phyloP scores from a whole-genome alignment of 352 stramenopile species.

The Phytophthora palmivora region DNA sequence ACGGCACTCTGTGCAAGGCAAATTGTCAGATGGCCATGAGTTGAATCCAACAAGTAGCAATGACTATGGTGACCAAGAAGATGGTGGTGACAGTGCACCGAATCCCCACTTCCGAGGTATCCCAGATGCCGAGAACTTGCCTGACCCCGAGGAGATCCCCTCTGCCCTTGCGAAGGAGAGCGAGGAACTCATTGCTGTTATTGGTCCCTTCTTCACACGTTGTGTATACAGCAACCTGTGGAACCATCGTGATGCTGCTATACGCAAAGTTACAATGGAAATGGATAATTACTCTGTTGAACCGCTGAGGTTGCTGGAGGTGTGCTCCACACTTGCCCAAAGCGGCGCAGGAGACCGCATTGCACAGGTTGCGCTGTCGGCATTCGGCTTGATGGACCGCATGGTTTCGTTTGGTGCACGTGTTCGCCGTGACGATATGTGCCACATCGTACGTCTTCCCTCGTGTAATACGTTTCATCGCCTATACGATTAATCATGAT shows the following conservation, averaged over 20 bases:
- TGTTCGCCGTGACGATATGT: slow-evolving; percentile 71
- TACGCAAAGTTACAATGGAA: slow-evolving; percentile 85
- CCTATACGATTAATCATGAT: slow-evolving; percentile 1
- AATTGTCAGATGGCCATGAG: slow-evolving; percentile 15
- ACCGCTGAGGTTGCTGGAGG: slow-evolving; percentile 53
- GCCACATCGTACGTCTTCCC: slow-evolving; percentile 58
- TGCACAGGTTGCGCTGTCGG: slow-evolving; percentile 75
- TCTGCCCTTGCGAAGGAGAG: slow-evolving; percentile 75
- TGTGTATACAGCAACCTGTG: slow-evolving; percentile 90
- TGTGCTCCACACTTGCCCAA: slow-evolving; percentile 76
- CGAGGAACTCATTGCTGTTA: slow-evolving; percentile 76
- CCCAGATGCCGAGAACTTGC: slow-evolving; percentile 70
- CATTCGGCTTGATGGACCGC: slow-evolving; percentile 70
- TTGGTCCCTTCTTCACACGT: slow-evolving; percentile 78
- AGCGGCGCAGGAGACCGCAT: slow-evolving; percentile 78
- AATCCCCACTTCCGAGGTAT: slow-evolving; percentile 74
- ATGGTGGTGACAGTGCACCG: slow-evolving; percentile 15
- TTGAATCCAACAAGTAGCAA: slow-evolving; percentile 28
- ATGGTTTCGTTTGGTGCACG: slow-evolving; percentile 59
- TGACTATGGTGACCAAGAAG: slow-evolving; percentile 26
- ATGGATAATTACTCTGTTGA: slow-evolving; percentile 64
- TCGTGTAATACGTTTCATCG: background rate
- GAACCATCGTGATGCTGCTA: slow-evolving; percentile 86
- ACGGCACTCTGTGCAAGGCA: slow-evolving; percentile 23
- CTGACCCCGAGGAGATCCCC: slow-evolving; percentile 77